Percentiles rank a stretch among this genome's conserved stretches.
phyloP scores from a whole-genome alignment of 768 basidiomycete species.

The Rhizopogon vesiculosus region DNA sequence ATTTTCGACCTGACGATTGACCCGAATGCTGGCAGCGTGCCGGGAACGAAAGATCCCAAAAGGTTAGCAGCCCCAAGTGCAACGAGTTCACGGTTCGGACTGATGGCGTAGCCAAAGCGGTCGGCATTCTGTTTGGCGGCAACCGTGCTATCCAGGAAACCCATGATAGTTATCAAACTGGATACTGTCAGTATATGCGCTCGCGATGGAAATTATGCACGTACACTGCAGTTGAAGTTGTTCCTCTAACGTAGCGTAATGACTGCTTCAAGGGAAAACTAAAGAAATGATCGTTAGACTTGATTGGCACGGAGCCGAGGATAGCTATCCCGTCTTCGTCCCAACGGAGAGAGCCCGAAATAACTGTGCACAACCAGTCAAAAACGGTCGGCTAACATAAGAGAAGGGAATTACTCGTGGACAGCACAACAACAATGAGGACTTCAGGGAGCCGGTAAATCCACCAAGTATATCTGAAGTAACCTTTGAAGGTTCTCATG shows the following conservation, averaged over 20 bases:
- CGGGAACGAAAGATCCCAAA: constrained; percentile 74
- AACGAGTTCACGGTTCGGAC: constrained; percentile 92
- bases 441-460: constrained; percentile 89
- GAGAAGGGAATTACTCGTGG: constrained; percentile 57
- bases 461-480: constrained; percentile 58
- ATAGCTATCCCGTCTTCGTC: constrained; percentile 77
- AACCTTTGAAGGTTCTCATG: constrained; percentile 52
- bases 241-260: constrained; percentile 65
- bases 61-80: constrained; percentile 84
- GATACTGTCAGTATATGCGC: neutral
- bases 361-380: constrained; percentile 36
- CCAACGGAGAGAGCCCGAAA: constrained; percentile 70
- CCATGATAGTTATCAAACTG: constrained; percentile 76
- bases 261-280: constrained; percentile 63
- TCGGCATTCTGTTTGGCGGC: constrained; percentile 91
- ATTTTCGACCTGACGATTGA: constrained; percentile 90
- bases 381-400: neutral
- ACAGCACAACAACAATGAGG: constrained; percentile 75
- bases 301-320: constrained; percentile 71
- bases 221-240: constrained; percentile 82
- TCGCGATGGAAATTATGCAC: constrained; percentile 1
- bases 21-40: constrained; percentile 89
- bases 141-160: constrained; percentile 92
- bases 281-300: constrained; percentile 58
- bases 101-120: constrained; percentile 83